Base-by-base conservation (phyloP, 1,284 basidiomycete genomes). In the Ganoderma multipileum region DNA sequence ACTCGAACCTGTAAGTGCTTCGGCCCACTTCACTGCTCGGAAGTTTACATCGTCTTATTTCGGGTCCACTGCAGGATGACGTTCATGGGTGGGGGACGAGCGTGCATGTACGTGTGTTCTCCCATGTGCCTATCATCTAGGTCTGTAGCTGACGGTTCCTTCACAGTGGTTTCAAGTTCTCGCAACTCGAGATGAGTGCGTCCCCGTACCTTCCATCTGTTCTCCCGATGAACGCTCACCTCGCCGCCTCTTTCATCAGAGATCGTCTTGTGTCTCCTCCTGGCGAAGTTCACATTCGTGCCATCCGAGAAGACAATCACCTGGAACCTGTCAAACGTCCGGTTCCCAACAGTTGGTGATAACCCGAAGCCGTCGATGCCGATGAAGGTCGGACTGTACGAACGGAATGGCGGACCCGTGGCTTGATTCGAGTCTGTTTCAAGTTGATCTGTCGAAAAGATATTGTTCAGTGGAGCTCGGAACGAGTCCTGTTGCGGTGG, bases 21-120 rank as follows among this genome's bases (percentile, higher is more conserved):
- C 28, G 4, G 3, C 20, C 6, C 23, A 47, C 8, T 8, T n/a
- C 6, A 18, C 41, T 20, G 1, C 2, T 42, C 4, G n/a, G 18
- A 26, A 47, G 28, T 33, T 28, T 12, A 12, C 23, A 60, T 26
- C 58, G 14, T 12, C 14, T n/a, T n/a, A 8, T 3, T 47, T 60
- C n/a, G 59, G 23, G 20, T 41, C 50, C 26, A 33, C 18, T 30
- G 5, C 28, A 41, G 41, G 9, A 50, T 59, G 74, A 78, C 78
- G 12, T 80, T 79, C 70, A 60, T 74, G n/a, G 76, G 76, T 16
- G 79, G 79, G 14, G 71, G 73, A 47, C 68, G 78, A 26, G 64
- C 74, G 7, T 80, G 79, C 76, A 76, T 80, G 76, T 77, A 58
- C 59, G 75, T 70, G 75, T 71, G 30, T 4, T 26, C 9, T 38